These are phyloP conservation scores for Claviceps citrina DNA, from an alignment of 2,329 filamentous ascomycete genomes.

Conservation along the genomic window DNA sequence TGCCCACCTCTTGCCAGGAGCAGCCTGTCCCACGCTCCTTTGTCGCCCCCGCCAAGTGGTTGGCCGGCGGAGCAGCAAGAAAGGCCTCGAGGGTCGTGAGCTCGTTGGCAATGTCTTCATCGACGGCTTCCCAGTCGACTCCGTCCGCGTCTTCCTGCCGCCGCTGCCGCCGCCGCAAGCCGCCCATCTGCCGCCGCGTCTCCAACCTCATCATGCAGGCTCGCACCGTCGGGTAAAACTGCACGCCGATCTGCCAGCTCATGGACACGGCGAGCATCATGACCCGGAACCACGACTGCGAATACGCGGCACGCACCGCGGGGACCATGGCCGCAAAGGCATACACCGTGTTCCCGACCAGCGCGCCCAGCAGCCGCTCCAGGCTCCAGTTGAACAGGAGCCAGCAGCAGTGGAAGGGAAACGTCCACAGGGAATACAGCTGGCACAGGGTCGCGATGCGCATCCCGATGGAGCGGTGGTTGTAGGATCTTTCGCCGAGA, in stretches of 20 bases:
- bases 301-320: constrained; percentile 7
- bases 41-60: background rate
- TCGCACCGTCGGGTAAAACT: constrained; percentile 8
- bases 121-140: constrained; percentile 7
- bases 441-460: constrained; percentile 9
- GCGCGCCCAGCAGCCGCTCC: constrained; percentile 9
- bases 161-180: constrained; percentile 1
- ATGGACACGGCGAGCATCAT: constrained; percentile 11
- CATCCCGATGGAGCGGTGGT: constrained; percentile 10
- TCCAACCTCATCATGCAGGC: constrained; percentile 8
- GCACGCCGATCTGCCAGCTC: constrained; percentile 9
- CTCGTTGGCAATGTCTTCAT: constrained; percentile 6
- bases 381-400: constrained; percentile 12
- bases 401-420: constrained; percentile 8
- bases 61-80: background rate
- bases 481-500: constrained; percentile 10
- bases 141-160: background rate
- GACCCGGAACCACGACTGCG: constrained; percentile 8
- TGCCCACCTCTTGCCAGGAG: constrained; percentile 7
- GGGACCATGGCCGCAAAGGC: constrained; percentile 9
- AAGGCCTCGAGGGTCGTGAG: constrained; percentile 5
- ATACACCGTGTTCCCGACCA: constrained; percentile 10
- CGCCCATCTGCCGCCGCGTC: constrained; percentile 7
- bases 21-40: background rate
- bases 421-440: constrained; percentile 9